These are phyloP conservation scores for Aphanocladium album DNA, from an alignment of 2,329 filamentous ascomycete genomes.

Conservation along the genomic window DNA sequence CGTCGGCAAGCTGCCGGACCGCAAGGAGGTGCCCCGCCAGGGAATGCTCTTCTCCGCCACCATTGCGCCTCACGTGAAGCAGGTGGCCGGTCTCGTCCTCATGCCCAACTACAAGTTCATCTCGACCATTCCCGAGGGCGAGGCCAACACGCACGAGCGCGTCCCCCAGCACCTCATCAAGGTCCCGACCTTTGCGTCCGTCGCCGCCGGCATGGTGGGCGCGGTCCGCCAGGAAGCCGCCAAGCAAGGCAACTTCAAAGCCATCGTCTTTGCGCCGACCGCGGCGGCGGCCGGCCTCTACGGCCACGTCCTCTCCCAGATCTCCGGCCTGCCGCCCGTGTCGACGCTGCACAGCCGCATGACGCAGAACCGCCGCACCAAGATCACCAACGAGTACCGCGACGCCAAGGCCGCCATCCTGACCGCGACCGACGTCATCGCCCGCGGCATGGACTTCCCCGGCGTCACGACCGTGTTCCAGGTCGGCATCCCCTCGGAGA, in stretches of 20 bases:
- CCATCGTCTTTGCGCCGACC: conserved; percentile 73
- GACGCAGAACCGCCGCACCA: conserved; percentile 44
- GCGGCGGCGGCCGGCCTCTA: conserved; percentile 49
- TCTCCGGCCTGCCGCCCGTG: conserved; percentile 38
- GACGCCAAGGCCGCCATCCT: conserved; percentile 47
- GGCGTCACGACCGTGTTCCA: conserved; percentile 64
- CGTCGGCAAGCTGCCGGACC: conserved; percentile 62
- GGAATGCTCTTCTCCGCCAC: conserved; percentile 86
- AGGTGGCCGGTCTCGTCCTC: conserved; percentile 65
- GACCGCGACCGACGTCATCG: conserved; percentile 66
- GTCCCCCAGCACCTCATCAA: conserved; percentile 69
- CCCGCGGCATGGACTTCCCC: conserved; percentile 69
- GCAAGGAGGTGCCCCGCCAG: conserved; percentile 53
- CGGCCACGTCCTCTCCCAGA: conserved; percentile 36
- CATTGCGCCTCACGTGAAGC: conserved; percentile 72
- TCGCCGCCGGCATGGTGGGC: conserved; percentile 55
- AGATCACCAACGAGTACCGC: conserved; percentile 61
- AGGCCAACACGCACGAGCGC: conserved; percentile 68
- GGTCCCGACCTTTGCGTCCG: conserved; percentile 65
- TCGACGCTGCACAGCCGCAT: conserved; percentile 47
- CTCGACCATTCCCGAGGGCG: conserved; percentile 70
- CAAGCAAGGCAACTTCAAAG: conserved; percentile 61
- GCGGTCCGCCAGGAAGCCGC: conserved; percentile 45
- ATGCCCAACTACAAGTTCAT: conserved; percentile 72
- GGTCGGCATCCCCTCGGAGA: conserved; percentile 52